These are phyloP conservation scores for Lanmaoa pseudosensibilis DNA, from an alignment of 768 basidiomycete species.

Conservation along the genomic window DNA sequence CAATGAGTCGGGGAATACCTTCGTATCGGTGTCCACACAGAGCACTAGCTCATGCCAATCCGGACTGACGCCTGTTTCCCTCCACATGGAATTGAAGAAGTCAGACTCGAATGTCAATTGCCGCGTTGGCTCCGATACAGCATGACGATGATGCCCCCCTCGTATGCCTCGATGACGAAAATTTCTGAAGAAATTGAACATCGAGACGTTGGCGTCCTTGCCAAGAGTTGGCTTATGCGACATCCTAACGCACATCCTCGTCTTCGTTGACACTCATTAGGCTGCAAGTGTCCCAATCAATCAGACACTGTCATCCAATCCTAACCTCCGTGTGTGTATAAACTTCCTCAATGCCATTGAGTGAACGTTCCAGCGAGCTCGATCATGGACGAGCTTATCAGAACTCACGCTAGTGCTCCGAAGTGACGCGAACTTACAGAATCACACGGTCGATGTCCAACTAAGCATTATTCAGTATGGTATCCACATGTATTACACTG, in stretches of 20 bases:
- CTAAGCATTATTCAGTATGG: too few species aligned
- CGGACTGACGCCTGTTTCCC: conserved; percentile 91
- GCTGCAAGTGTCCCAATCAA: too few species aligned
- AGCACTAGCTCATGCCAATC: conserved; percentile 94
- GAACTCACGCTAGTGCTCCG: background rate
- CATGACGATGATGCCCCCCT: background rate
- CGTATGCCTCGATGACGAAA: background rate
- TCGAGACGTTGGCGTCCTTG: background rate
- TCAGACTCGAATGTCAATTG: conserved; percentile 95
- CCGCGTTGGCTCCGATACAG: background rate
- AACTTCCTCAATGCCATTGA: background rate
- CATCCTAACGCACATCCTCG: background rate
- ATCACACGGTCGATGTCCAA: too few species aligned
- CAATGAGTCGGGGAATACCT: conserved; percentile 97
- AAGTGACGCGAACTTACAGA: background rate
- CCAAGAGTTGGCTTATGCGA: too few species aligned
- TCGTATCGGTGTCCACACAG: conserved; percentile 97
- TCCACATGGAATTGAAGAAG: conserved; percentile 98
- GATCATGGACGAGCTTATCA: background rate
- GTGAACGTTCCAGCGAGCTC: background rate
- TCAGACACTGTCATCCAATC: background rate
- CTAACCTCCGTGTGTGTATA: background rate
- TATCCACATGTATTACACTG: too few species aligned
- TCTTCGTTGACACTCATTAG: background rate
- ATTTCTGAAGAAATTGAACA: background rate